Evolutionary conservation across 1,139 yeast species (phyloP), one percentile per base, ranked within the genome.

Genomic region (Blastobotrys malaysiensis): DNA sequence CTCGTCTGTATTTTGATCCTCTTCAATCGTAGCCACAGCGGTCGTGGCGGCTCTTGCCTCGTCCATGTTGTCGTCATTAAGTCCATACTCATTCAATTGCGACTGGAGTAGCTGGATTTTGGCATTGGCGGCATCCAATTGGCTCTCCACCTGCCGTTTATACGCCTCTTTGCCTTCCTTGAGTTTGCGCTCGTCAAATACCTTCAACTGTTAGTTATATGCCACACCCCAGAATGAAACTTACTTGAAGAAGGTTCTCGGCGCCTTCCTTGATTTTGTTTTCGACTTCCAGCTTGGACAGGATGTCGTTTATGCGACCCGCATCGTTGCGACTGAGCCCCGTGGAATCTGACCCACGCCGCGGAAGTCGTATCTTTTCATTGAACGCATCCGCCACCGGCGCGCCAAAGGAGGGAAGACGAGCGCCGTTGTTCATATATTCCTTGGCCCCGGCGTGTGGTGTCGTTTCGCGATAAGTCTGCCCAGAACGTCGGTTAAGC

Each of bases 261-360:
- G 77, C 75, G 2, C 76, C 76, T 52, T 71, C 73, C 39, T 72
- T 67, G 50, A 73, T 70, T 56, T 69, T 69, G 53, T 67, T 69
- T 57, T 75, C 78, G 27, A 70, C 68, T 53, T 69, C 71, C 51
- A 75, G 62, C 55, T 72, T 69, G 43, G 66, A 66, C 39, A 68
- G 57, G 24, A 72, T 65, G 51, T 71, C 74, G 48, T 65, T 59
- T 11, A 65, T 53, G n/a, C 56, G 56, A 22, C 57, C 57, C 21
- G 48, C 26, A 19, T 54, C 52, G 9, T 49, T 39, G 24, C 51
- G 39, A 45, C 47, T 48, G 13, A 43, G 16, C 43, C 50, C 22
- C 22, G 48, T 20, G 5, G 55, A 36, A n/a, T 53, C 55, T 31
- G 45, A 31, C 11, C 48, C 45, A 39, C 49, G 27, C 43, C 49